Base-by-base conservation (phyloP, 371 early-diverging fungal genomes). In the Umbelopsis sp. region DNA sequence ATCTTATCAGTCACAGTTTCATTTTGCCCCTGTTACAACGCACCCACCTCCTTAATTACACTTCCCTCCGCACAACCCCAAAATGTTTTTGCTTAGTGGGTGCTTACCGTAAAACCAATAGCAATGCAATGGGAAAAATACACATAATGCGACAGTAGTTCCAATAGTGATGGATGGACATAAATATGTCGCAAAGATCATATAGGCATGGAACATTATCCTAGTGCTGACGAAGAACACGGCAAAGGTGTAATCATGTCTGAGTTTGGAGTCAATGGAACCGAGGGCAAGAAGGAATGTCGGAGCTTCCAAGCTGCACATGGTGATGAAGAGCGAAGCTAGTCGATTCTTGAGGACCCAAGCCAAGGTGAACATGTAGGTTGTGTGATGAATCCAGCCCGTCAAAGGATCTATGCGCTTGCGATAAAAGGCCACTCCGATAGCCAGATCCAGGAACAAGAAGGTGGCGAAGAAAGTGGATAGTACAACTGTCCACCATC, bases 371-470 rank as follows among this genome's bases (percentile, higher is more conserved):
- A 65, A 48, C 10, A 75, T 20, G 62, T 88, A 88, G 37, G 75
- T 75, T 18, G 82, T 75, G 63, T 88, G 88, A 67, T 88, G 88
- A 4, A 84, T 70, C 80, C 86, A 86, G 4, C 86, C 86, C 38
- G 86, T 86, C 22, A 88, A 74, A 1, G 79, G 63, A 20, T 80
- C 85, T 25, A 88, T 74, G 44, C 82, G 77, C 46, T 69, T 73
- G 20, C 78, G 72, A 66, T 88, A 88, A 20, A 78, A 80, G 5
- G 82, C 52, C 9, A 65, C 44, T 7, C 88, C 88, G 35, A 86
- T 50, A 3, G 69, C 25, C 12, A 88, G 65, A 70, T 88, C 88
- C 24, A 78, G 66, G 2, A 80, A 48, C 24, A 85, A 63, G 65
- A 83, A 88, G 5, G 75, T 76, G 68, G 78, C 74, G 35, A 83